These are phyloP conservation scores for Apiospora koreana DNA, from an alignment of 2,329 filamentous ascomycete species.

Conservation along the genomic window DNA sequence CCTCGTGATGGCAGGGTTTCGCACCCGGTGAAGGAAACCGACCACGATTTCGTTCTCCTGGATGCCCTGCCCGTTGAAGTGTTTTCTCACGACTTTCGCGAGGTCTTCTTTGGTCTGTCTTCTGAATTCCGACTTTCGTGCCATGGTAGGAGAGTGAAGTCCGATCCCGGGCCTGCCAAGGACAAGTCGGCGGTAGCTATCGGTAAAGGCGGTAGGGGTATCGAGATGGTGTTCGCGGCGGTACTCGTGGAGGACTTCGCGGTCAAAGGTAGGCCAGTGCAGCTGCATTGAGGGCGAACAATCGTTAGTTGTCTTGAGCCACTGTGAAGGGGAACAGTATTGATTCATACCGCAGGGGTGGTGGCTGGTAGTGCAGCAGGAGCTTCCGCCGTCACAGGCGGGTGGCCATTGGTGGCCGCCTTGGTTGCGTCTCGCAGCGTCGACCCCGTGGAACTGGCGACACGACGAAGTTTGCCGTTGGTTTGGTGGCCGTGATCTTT, in stretches of 20 bases:
- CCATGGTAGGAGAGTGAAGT: conserved; percentile 74
- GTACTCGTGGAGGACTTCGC: conserved; percentile 71
- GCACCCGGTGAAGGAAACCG: conserved; percentile 73
- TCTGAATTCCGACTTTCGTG: conserved; percentile 61
- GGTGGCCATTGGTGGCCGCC: conserved; percentile 34
- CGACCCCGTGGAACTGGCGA: conserved; percentile 52
- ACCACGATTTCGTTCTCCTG: conserved; percentile 84
- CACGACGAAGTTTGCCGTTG: conserved; percentile 57
- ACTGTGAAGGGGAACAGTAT: not conserved
- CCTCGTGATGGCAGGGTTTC: conserved; percentile 52
- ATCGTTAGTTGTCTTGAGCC: conserved; percentile 8
- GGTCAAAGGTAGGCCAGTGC: conserved; percentile 69
- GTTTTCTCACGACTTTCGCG: conserved; percentile 72
- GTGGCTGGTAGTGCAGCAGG: conserved; percentile 24
- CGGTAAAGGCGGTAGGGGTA: conserved; percentile 69
- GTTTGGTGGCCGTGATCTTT: conserved; percentile 30
- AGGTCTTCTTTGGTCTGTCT: conserved; percentile 73
- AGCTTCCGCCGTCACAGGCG: conserved; percentile 17
- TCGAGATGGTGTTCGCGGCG: conserved; percentile 72
- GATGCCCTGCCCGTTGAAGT: conserved; percentile 79
- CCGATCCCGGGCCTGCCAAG: conserved; percentile 68
- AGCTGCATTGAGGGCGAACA: conserved; percentile 40
- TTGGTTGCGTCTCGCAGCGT: conserved; percentile 45
- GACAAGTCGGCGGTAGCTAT: conserved; percentile 62
- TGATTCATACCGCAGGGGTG: conserved; percentile 29